Evolutionary conservation across 345 rosid species (phyloP).

Genomic region (Salix purpurea): DNA sequence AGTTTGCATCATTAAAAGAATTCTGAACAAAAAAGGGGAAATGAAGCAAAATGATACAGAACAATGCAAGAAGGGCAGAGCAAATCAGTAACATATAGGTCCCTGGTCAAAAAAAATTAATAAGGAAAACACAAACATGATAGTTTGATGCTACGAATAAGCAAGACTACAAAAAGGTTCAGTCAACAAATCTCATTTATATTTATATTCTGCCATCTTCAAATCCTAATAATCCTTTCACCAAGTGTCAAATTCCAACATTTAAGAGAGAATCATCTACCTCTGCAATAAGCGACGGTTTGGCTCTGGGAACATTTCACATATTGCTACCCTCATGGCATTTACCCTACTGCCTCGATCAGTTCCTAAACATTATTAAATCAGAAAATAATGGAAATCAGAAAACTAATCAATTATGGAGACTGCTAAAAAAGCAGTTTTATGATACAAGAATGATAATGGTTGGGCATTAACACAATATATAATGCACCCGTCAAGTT

Average conservation of each 20-base stretch:
- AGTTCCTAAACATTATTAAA: slow-evolving; percentile 44
- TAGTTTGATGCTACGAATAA: neutral
- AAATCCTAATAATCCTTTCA: neutral
- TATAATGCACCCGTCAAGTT: neutral
- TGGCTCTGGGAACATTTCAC: slow-evolving; percentile 97
- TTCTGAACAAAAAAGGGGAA: slow-evolving; percentile 49
- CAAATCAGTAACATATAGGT: neutral
- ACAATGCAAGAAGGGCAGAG: neutral
- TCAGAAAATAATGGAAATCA: slow-evolving; percentile 12
- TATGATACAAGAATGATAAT: neutral
- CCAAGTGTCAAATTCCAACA: neutral
- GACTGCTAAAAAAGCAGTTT: slow-evolving; percentile 1
- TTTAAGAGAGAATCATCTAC: slow-evolving; percentile 30
- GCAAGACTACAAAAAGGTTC: neutral
- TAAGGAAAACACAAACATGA: neutral
- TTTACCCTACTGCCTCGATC: slow-evolving; percentile 63
- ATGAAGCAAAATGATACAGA: neutral
- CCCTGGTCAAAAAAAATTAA: neutral
- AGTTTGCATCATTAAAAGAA: slow-evolving; percentile 84
- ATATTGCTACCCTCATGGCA: slow-evolving; percentile 82
- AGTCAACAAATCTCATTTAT: neutral
- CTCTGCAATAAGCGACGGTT: slow-evolving; percentile 90
- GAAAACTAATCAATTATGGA: neutral
- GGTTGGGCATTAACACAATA: neutral
- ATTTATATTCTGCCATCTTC: neutral